Percentiles rank a stretch among this genome's conserved stretches.
These are phyloP conservation scores for Cenchrus americanus DNA, from an alignment of 176 grass and related monocot genomes.

Conservation along the genomic window DNA sequence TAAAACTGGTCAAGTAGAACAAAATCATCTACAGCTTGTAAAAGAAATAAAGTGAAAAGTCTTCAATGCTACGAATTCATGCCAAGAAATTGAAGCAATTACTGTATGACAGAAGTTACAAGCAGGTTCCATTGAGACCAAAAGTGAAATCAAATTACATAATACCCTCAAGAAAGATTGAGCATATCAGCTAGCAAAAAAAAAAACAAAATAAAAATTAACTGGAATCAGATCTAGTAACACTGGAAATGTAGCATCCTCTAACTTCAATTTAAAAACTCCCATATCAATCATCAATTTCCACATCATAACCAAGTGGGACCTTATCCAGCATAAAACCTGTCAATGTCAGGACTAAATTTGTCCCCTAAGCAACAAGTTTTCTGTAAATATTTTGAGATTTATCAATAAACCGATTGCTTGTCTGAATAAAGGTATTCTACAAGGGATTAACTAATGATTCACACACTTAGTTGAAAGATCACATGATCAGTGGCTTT, in stretches of 20 bases:
- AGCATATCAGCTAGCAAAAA: neutral
- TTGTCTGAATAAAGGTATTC: neutral
- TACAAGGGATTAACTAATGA: neutral
- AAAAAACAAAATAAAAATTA: neutral
- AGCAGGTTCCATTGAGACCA: neutral
- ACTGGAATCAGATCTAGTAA: neutral
- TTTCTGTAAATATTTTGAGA: neutral
- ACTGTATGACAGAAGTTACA: neutral
- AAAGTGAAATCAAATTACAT: neutral
- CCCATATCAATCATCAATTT: neutral
- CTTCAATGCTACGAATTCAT: neutral
- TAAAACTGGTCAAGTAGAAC: neutral
- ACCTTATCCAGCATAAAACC: neutral
- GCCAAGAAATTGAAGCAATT: slow-evolving; percentile 3
- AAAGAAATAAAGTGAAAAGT: neutral
- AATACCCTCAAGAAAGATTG: neutral
- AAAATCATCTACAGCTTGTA: neutral
- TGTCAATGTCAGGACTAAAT: neutral
- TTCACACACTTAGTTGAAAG: neutral
- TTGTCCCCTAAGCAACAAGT: neutral
- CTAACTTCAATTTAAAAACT: neutral
- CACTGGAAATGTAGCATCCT: neutral
- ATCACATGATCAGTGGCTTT: slow-evolving; percentile 5
- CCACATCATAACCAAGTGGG: slow-evolving; percentile 1
- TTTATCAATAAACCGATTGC: neutral